Evolutionary conservation across 805 yeast species (phyloP).

Genomic region (Candida xiaguanensis): DNA sequence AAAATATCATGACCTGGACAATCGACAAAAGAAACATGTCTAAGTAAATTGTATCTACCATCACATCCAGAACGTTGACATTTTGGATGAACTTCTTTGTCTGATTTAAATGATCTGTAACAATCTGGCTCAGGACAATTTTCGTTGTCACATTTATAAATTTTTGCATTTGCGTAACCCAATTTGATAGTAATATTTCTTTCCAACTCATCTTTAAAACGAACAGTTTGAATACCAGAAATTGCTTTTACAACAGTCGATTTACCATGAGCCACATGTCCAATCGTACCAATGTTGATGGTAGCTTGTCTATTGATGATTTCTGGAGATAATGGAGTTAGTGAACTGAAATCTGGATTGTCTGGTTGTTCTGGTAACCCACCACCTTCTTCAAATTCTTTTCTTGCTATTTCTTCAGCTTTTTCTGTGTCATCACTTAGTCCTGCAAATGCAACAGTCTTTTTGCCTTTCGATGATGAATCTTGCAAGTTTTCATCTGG

Average conservation of each 20-base stretch:
- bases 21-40: slow-evolving; percentile 98
- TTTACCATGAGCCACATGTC: slow-evolving; percentile 95
- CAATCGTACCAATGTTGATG: slow-evolving; percentile 95
- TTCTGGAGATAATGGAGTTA: slow-evolving; percentile 90
- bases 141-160: slow-evolving; percentile 85
- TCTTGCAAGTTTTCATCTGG: slow-evolving; percentile 39
- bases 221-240: slow-evolving; percentile 97
- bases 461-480: slow-evolving; percentile 40
- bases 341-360: slow-evolving; percentile 72
- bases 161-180: slow-evolving; percentile 98
- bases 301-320: slow-evolving; percentile 99
- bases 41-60: slow-evolving; percentile 85
- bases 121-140: slow-evolving; percentile 91
- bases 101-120: slow-evolving; percentile 91
- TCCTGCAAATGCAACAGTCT: slow-evolving; percentile 78
- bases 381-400: slow-evolving; percentile 96
- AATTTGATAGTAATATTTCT: slow-evolving; percentile 97
- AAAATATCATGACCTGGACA: slow-evolving; percentile 99
- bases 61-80: slow-evolving; percentile 83
- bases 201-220: slow-evolving; percentile 98
- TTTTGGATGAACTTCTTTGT: slow-evolving; percentile 90
- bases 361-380: slow-evolving; percentile 97
- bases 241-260: slow-evolving; percentile 93
- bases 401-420: slow-evolving; percentile 70
- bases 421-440: slow-evolving; percentile 61